These are phyloP conservation scores for Striga asiatica DNA, from an alignment of 257 asterid genomes.

Conservation along the genomic window DNA sequence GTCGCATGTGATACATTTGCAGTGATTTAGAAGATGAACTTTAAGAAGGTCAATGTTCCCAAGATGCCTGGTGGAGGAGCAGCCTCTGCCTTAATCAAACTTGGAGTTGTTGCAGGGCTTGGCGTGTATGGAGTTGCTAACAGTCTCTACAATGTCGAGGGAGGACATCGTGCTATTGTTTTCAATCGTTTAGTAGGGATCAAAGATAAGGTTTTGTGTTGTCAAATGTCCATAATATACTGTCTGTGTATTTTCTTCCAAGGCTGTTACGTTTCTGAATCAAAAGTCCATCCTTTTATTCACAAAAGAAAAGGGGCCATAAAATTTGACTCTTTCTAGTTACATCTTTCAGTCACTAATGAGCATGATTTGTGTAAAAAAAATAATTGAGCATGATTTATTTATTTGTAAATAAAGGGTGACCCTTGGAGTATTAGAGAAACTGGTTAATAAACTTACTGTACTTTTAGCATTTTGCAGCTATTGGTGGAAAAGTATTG, in stretches of 20 bases:
- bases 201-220: constrained; percentile 1
- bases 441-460: neutral
- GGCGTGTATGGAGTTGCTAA: constrained; percentile 58
- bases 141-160: constrained; percentile 34
- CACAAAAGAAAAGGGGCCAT: neutral
- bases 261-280: neutral
- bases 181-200: constrained; percentile 1
- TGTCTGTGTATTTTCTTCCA: neutral
- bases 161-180: constrained; percentile 5
- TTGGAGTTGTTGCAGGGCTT: constrained; percentile 56
- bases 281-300: neutral
- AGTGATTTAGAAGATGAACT: constrained; percentile 45
- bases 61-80: constrained; percentile 73
- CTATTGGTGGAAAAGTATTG: too few relatives aligned
- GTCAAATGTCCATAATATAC: neutral
- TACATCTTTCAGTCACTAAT: neutral
- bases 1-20: constrained; percentile 15
- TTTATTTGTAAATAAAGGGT: neutral
- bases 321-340: neutral
- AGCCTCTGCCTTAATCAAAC: constrained; percentile 44
- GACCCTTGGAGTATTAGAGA: neutral
- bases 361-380: neutral
- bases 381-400: neutral
- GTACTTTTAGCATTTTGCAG: neutral
- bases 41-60: constrained; percentile 60